These are phyloP conservation scores for Hyaloscypha bicolor DNA, from an alignment of 495 filamentous ascomycete species.

Conservation along the genomic window DNA sequence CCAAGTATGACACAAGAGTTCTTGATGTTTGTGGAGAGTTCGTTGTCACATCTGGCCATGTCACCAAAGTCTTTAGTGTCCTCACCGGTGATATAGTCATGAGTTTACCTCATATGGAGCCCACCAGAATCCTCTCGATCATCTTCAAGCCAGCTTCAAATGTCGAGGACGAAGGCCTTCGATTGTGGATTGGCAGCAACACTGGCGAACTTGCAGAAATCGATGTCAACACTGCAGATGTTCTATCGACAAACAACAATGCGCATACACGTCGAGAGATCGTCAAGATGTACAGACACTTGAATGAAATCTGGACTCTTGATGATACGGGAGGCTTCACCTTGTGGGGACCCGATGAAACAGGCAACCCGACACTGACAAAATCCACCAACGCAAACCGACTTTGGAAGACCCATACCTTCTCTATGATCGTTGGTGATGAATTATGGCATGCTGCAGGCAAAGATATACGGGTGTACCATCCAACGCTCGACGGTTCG, in stretches of 20 bases:
- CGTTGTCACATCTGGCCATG: slow-evolving; percentile 80
- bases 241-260: slow-evolving; percentile 63
- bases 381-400: slow-evolving; percentile 66
- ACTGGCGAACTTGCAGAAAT: slow-evolving; percentile 86
- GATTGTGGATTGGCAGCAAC: slow-evolving; percentile 90
- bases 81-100: slow-evolving; percentile 78
- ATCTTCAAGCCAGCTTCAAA: slow-evolving; percentile 79
- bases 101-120: slow-evolving; percentile 79
- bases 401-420: slow-evolving; percentile 79
- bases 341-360: slow-evolving; percentile 82
- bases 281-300: slow-evolving; percentile 82
- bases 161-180: slow-evolving; percentile 76
- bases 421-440: slow-evolving; percentile 79
- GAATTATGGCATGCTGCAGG: slow-evolving; percentile 87
- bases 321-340: slow-evolving; percentile 88
- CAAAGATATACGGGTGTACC: slow-evolving; percentile 84
- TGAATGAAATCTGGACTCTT: slow-evolving; percentile 89
- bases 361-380: slow-evolving; percentile 71
- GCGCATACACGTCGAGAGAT: slow-evolving; percentile 84
- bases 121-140: slow-evolving; percentile 73
- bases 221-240: slow-evolving; percentile 69
- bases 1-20: slow-evolving; percentile 77
- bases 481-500: slow-evolving; percentile 66
- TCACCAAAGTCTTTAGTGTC: slow-evolving; percentile 86
- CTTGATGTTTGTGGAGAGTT: slow-evolving; percentile 87